Base-by-base conservation (phyloP, 768 basidiomycete genomes). In the Lactarius akahatsu region DNA sequence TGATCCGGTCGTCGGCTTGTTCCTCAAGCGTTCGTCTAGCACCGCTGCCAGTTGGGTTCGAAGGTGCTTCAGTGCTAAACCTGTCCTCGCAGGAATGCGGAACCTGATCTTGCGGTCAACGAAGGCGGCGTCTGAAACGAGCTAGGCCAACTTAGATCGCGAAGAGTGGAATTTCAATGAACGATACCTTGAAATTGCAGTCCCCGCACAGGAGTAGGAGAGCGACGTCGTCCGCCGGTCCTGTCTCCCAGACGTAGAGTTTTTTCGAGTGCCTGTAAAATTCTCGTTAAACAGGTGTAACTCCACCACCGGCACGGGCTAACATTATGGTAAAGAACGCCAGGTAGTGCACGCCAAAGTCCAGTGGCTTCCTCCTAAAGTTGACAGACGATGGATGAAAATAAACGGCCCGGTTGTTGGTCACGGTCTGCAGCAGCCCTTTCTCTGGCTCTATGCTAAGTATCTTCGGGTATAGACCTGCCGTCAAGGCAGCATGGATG, bases 361-460 rank as follows among this genome's bases (percentile, higher is more conserved):
- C 92, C 11, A 76, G 72, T 9, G 84, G 79, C 72, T 81, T 88
- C 73, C 76, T 83, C 69, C 85, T 80, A 76, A 94, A 94, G 75
- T 99, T 98, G 68, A 96, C 84, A 0, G 94, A 96, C 11, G 92
- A 91, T 0, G 96, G 96, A 76, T 98, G 96, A 74, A 96, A 91
- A 34, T 82, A 81, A 1, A 85, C 88, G 16, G 79, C 75, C 72
- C 92, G 92, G 71, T 90, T 92, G 74, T 96, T 97, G 28, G 85
- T 82, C 45, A 96, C 82, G 0, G 93, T 98, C 62, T 83, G 83
- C 79, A 97, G 80, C 62, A 89, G 85, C 16, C 84, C 84, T 65
- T 74, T 84, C 54, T 76, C 74, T 0, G 75, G 71, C 62, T 96
- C 92, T n/a, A 94, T 75, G 3, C 81, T 78, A 47, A 98, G 79